Percentiles rank a stretch among this genome's conserved stretches.
Conservation (phyloP, 352 stramenopile genomes). For the Globisporangium spinosum region DNA sequence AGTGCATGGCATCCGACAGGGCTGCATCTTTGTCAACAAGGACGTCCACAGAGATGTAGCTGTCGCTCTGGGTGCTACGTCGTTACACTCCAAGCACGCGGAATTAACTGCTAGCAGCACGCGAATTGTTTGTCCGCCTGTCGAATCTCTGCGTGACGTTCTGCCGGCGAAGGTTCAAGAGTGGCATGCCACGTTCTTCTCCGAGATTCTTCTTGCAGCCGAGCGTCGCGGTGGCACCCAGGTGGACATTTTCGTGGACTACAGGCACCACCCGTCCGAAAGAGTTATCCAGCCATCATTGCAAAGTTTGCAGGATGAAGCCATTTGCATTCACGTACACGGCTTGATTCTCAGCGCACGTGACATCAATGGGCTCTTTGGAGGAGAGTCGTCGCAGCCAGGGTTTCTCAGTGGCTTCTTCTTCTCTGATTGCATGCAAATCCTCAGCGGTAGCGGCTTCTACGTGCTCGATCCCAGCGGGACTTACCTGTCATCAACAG, state of each 20-base stretch:
- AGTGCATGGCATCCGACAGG: slow-evolving; percentile 46
- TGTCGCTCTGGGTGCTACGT: slow-evolving; percentile 46
- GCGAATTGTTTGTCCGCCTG: slow-evolving; percentile 41
- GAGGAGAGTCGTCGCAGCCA: slow-evolving; percentile 41
- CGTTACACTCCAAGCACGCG: slow-evolving; percentile 59
- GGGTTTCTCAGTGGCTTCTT: slow-evolving; percentile 61
- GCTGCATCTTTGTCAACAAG: slow-evolving; percentile 48
- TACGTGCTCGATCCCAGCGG: slow-evolving; percentile 74
- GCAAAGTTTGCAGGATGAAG: slow-evolving; percentile 63
- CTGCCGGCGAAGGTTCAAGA: slow-evolving; percentile 27
- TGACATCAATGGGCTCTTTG: slow-evolving; percentile 53
- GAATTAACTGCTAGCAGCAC: slow-evolving; percentile 55
- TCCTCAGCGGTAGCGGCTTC: slow-evolving; percentile 68
- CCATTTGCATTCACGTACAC: slow-evolving; percentile 70
- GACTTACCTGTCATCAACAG: slow-evolving; percentile 30
- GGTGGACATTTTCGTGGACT: slow-evolving; percentile 69
- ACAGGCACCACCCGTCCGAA: slow-evolving; percentile 54
- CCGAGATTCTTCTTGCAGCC: slow-evolving; percentile 53
- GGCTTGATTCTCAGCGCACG: slow-evolving; percentile 42
- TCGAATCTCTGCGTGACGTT: slow-evolving; percentile 33
- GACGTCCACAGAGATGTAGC: slow-evolving; percentile 44
- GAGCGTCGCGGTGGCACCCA: slow-evolving; percentile 50
- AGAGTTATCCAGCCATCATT: slow-evolving; percentile 71
- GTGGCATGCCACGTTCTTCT: slow-evolving; percentile 50
- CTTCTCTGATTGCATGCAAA: slow-evolving; percentile 74